Conservation (phyloP, 345 rosid genomes). For the Eucalyptus sp. region DNA sequence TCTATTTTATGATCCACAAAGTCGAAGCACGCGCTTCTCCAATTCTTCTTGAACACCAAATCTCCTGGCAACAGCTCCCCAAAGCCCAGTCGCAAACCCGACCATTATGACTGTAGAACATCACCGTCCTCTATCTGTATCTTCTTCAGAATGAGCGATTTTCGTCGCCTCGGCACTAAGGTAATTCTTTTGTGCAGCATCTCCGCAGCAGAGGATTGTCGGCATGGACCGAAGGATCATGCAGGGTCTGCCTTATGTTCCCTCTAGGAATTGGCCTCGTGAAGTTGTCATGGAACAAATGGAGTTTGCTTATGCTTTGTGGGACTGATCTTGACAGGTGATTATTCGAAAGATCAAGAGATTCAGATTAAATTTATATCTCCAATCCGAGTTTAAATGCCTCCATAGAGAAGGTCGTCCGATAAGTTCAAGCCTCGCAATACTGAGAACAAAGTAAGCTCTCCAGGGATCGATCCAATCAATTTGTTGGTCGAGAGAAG, state of each 20-base stretch:
- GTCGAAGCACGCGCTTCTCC: not conserved
- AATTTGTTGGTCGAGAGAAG: slow-evolving; percentile 9
- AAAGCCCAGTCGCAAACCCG: not conserved
- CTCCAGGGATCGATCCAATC: slow-evolving; percentile 1
- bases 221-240: not conserved
- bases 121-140: not conserved
- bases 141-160: not conserved
- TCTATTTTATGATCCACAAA: not conserved
- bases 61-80: not conserved
- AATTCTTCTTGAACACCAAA: not conserved
- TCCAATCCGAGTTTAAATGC: not conserved
- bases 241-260: not conserved
- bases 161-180: not conserved
- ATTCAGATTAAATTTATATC: not conserved
- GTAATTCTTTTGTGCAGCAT: not conserved
- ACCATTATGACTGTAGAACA: not conserved
- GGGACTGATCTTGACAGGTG: slow-evolving; percentile 7
- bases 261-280: not conserved
- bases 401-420: not conserved
- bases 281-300: slow-evolving; percentile 5
- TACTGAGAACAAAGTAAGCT: not conserved
- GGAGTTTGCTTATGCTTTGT: not conserved
- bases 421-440: slow-evolving; percentile 11
- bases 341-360: slow-evolving; percentile 12
- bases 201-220: not conserved